Evolutionary conservation across 306 rosid species (phyloP).

Genomic region (Casuarina cunninghamiana): DNA sequence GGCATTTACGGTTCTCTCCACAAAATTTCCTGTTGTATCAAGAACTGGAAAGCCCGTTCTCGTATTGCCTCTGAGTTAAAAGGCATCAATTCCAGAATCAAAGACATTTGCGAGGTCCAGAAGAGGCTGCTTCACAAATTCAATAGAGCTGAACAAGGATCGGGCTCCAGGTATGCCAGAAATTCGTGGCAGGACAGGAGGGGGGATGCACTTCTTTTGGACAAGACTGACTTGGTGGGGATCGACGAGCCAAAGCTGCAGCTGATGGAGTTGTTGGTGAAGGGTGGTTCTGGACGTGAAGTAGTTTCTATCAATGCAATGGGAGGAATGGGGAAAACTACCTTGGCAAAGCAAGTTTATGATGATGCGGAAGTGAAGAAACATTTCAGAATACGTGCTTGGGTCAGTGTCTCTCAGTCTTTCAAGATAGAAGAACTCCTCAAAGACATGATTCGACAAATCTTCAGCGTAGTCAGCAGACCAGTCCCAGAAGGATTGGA

Average conservation of each 20-base stretch:
- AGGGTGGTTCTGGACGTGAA: neutral
- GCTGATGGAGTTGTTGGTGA: neutral
- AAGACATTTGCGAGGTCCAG: conserved; percentile 9
- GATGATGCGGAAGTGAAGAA: conserved; percentile 1
- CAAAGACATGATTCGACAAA: conserved; percentile 21
- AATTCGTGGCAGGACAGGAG: neutral
- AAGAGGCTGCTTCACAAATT: conserved; percentile 21
- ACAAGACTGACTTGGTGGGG: conserved; percentile 4
- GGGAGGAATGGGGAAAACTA: conserved; percentile 23
- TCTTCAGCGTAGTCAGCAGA: neutral
- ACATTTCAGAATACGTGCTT: conserved; percentile 8
- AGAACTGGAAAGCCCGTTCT: neutral
- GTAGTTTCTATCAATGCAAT: conserved; percentile 13
- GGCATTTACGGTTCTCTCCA: neutral
- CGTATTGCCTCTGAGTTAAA: conserved; percentile 12
- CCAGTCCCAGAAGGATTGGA: conserved; percentile 9
- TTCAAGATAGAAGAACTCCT: conserved; percentile 24
- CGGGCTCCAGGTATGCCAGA: neutral
- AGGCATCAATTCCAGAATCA: conserved; percentile 25
- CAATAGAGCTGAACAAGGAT: conserved; percentile 5
- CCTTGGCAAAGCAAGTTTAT: conserved; percentile 1
- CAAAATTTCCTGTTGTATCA: neutral
- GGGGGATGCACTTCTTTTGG: conserved; percentile 7
- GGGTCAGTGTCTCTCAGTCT: conserved; percentile 25
- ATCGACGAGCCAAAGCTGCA: neutral